Percentiles rank a stretch among this genome's conserved stretches.
These are phyloP conservation scores for Babesia gibsoni DNA, from an alignment of 169 alveolate genomes.

Conservation along the genomic window DNA sequence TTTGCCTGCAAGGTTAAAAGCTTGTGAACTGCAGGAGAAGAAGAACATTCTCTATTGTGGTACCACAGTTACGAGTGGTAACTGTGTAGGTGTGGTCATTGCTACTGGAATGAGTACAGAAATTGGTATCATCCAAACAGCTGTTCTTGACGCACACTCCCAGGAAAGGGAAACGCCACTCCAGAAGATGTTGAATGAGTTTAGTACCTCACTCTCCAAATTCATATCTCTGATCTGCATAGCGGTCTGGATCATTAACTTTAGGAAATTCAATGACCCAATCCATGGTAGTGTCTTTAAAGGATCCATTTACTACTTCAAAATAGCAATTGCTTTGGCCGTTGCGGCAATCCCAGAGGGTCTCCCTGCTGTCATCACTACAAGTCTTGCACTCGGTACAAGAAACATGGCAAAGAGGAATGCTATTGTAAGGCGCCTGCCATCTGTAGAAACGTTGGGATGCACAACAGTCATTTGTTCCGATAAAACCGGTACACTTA, in stretches of 20 bases:
- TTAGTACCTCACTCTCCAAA: conserved; percentile 91
- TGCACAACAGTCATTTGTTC: conserved; percentile 98
- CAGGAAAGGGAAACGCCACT: conserved; percentile 95
- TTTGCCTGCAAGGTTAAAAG: conserved; percentile 55
- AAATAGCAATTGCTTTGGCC: conserved; percentile 98
- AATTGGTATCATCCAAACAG: conserved; percentile 95
- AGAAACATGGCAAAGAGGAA: conserved; percentile 94
- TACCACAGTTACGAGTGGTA: conserved; percentile 91
- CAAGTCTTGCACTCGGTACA: conserved; percentile 97
- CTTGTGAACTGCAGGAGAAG: conserved; percentile 82
- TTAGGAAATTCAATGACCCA: conserved; percentile 92
- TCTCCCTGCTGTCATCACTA: conserved; percentile 98
- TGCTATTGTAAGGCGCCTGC: conserved; percentile 94
- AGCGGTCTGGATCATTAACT: conserved; percentile 95
- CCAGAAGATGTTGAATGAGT: conserved; percentile 93
- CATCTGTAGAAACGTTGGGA: conserved; percentile 97
- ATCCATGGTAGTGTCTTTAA: conserved; percentile 92
- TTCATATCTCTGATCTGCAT: conserved; percentile 88
- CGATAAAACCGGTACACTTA: conserved; percentile 99
- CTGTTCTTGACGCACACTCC: conserved; percentile 91
- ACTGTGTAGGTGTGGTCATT: conserved; percentile 91
- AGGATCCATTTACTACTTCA: conserved; percentile 96
- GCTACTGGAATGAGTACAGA: conserved; percentile 98
- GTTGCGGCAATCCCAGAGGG: conserved; percentile 99
- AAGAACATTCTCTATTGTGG: conserved; percentile 90